phyloP scores from a whole-genome alignment of 2,329 filamentous ascomycete species.

The Rhytidhysteron rufulum region DNA sequence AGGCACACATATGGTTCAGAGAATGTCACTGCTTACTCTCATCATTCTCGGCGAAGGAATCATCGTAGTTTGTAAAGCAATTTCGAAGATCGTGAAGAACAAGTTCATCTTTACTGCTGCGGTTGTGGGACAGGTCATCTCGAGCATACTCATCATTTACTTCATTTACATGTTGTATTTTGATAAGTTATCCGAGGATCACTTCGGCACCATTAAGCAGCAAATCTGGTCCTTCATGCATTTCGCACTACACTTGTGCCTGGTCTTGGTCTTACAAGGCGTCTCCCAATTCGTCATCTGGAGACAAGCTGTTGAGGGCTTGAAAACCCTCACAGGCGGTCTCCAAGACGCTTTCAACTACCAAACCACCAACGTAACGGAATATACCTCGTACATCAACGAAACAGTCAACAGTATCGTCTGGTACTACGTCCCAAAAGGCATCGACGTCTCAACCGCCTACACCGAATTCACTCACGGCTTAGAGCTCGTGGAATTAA shows the following conservation, averaged over 20 bases:
- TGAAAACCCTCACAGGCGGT: conserved; percentile 9
- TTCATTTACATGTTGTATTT: conserved; percentile 35
- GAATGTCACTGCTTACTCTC: conserved; percentile 36
- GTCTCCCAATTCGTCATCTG: conserved; percentile 31
- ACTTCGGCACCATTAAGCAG: conserved; percentile 31
- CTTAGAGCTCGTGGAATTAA: conserved; percentile 7
- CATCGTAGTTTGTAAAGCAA: conserved; percentile 32
- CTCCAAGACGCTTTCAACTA: conserved; percentile 4
- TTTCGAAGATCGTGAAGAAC: conserved; percentile 32
- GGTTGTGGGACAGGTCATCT: conserved; percentile 30
- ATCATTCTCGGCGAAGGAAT: conserved; percentile 39
- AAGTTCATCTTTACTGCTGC: conserved; percentile 20
- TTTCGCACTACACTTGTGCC: conserved; percentile 26
- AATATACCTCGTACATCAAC: conserved; percentile 10
- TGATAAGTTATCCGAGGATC: conserved; percentile 24
- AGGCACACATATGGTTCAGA: conserved; percentile 35
- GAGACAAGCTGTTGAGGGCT: conserved; percentile 22
- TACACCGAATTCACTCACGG: conserved; percentile 10
- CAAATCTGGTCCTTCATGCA: conserved; percentile 29
- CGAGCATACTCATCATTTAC: conserved; percentile 31
- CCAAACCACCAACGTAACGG: conserved; percentile 5
- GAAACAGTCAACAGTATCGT: conserved; percentile 12
- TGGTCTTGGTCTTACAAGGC: conserved; percentile 28
- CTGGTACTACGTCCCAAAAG: conserved; percentile 20
- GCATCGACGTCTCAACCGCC: conserved; percentile 17